Base-by-base conservation (phyloP, 2,329 filamentous ascomycete genomes). In the Fusarium sp. region DNA sequence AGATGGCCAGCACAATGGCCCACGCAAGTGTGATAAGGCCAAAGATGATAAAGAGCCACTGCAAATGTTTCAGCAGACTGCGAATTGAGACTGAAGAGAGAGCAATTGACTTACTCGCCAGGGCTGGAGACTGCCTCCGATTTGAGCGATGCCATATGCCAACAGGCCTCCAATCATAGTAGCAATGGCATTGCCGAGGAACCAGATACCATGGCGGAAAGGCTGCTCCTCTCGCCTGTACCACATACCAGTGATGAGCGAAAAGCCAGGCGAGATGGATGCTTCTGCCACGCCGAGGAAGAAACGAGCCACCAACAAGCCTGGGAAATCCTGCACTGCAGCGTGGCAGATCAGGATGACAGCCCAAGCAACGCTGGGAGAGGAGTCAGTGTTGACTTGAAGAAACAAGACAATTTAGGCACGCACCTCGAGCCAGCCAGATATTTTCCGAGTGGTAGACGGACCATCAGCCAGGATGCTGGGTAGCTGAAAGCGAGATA, bases 1-100 rank as follows among this genome's bases (percentile, higher is more conserved):
- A 68, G 3, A 69, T 31, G 3, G 37, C 35, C 1, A 68, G 23
- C 0, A 68, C 46, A 0, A 55, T 35, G 0, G 57, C 63, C 66
- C 66, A 68, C 9, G 42, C 45, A 0, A 68, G 57, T 1, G 66
- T 68, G 6, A 68, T 65, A 2, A 67, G 45, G 0, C 66, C 66
- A 6, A 69, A 68, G 3, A 69, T 68, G 23, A 69, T 58, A 1
- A 67, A 68, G 0, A 68, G 52, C 65, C 65, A 68, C 66, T 68
- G 1, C 0, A 1, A 0, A 2, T 2, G 6, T 50, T 3, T 4
- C 7, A 4, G 3, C 9, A 9, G 15, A 2, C 1, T 15, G 5
- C 4, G 9, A 29, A 2, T 5, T 2, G 4, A 1, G 23, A 25
- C 6, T 8, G 23, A 25, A 25, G 8, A 25, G 23, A 25, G 23